These are phyloP conservation scores for Plasmopara viticola DNA, from an alignment of 352 stramenopile species.

Conservation along the genomic window DNA sequence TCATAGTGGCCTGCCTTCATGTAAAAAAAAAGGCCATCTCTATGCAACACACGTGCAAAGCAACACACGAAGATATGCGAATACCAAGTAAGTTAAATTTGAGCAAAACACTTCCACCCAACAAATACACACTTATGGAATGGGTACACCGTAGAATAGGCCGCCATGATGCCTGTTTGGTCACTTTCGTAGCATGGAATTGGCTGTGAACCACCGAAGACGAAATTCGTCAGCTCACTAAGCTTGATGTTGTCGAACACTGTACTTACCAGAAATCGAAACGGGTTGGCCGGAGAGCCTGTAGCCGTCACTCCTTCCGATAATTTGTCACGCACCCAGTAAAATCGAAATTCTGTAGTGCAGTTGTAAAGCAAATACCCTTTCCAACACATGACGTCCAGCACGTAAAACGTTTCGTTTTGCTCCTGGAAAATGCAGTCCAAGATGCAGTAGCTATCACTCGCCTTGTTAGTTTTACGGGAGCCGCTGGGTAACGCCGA, in stretches of 20 bases:
- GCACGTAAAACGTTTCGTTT: slow-evolving; percentile 85
- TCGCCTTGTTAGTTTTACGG: slow-evolving; percentile 61
- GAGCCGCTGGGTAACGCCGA: slow-evolving; percentile 78
- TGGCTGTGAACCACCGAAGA: slow-evolving; percentile 28
- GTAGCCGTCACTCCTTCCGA: slow-evolving; percentile 50
- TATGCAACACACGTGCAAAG: slow-evolving; percentile 13
- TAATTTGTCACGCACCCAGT: slow-evolving; percentile 90
- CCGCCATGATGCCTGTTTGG: slow-evolving; percentile 53
- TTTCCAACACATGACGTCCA: slow-evolving; percentile 94
- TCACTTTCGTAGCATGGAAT: slow-evolving; percentile 86
- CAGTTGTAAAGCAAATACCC: slow-evolving; percentile 90
- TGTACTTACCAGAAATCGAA: slow-evolving; percentile 56
- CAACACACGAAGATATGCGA: not conserved
- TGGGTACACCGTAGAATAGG: slow-evolving; percentile 72
- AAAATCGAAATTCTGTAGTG: slow-evolving; percentile 88
- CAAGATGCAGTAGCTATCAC: slow-evolving; percentile 83
- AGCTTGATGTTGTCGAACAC: not conserved
- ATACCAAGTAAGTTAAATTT: slow-evolving; percentile 2
- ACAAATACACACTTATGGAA: slow-evolving; percentile 72
- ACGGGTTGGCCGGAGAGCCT: slow-evolving; percentile 58
- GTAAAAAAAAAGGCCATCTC: slow-evolving; percentile 88
- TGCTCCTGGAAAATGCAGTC: slow-evolving; percentile 90
- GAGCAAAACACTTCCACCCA: not conserved
- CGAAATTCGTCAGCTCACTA: not conserved
- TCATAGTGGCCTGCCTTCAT: slow-evolving; percentile 87